Evolutionary conservation across 1,139 yeast species (phyloP), one percentile per base, ranked within the genome.

Genomic region (Debaryomyces psychrophilus): DNA sequence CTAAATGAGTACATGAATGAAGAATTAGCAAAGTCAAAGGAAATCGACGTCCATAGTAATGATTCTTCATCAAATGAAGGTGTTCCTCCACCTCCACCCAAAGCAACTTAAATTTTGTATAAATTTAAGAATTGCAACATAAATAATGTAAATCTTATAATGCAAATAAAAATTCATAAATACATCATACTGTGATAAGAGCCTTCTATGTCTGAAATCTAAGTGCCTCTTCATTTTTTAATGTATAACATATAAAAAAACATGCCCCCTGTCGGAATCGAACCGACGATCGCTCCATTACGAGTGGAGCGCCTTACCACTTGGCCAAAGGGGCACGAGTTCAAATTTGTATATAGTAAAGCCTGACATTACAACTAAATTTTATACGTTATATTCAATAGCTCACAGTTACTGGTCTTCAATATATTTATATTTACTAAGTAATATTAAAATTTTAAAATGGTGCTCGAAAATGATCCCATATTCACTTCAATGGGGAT

Each of bases 401-500:
- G n/a, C n/a, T n/a, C n/a, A n/a, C n/a, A 20, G 5, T 20, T 5
- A 20, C 22, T 20, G 22, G 22, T 20, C 22, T 20, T 20, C 5
- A 20, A 20, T 20, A 20, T n/a, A n/a, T n/a, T 18, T 9, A 34
- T 5, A 34, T 18, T 15, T 3, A 22, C 12, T 26, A 26, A 27
- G 7, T 11, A 7, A 12, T 6, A 2, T 9, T 29, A 28, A 12
- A 2, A 37, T 8, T 12, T 15, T 20, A 7, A 39, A 37, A 35
- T n/a, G 27, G 18, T 14, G 11, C n/a, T 9, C 9, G 20, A 20
- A 18, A 31, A 29, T 12, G 45, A 44, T 11, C 57, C 63, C 3
- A 56, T 78, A 15, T 71, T 85, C 50, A 71, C 83, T 11, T 79
- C 95, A 1, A 70, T 88, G 66, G 98, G 97, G 42, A 86, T 92